Conservation (phyloP, 2,329 filamentous ascomycete species). For the Byssothecium circinans region DNA sequence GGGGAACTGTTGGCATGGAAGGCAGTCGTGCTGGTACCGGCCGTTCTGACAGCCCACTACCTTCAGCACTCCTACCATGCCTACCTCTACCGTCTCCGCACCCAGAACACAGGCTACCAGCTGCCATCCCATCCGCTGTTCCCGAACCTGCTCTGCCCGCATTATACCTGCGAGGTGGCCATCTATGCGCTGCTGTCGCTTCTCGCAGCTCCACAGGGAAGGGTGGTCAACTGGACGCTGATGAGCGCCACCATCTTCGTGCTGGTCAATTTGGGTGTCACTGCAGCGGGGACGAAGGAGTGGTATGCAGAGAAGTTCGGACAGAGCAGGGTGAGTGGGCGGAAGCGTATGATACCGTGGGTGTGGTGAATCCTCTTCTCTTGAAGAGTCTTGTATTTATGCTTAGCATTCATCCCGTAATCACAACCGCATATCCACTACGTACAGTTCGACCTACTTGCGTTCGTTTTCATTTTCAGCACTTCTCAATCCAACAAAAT, state of each 20-base stretch:
- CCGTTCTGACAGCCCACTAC: conserved; percentile 70
- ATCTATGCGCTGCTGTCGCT: conserved; percentile 81
- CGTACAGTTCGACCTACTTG: too few relatives aligned
- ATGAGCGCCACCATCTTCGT: conserved; percentile 73
- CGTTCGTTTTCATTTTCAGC: too few relatives aligned
- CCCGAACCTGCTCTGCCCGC: conserved; percentile 73
- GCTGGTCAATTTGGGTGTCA: conserved; percentile 75
- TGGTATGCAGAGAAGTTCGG: conserved; percentile 50
- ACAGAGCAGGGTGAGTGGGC: conserved; percentile 28
- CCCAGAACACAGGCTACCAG: conserved; percentile 66
- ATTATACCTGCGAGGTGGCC: conserved; percentile 86
- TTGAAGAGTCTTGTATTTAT: background rate
- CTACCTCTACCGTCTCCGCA: conserved; percentile 49
- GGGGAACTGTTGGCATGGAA: conserved; percentile 46
- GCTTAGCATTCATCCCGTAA: too few relatives aligned
- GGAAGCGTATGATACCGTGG: conserved; percentile 36
- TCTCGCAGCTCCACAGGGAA: conserved; percentile 68
- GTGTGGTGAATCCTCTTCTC: conserved; percentile 27
- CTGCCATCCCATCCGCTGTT: conserved; percentile 76
- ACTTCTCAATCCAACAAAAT: too few relatives aligned
- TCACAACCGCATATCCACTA: background rate
- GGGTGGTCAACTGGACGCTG: conserved; percentile 71
- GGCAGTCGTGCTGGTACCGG: conserved; percentile 57
- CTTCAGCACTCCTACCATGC: conserved; percentile 67
- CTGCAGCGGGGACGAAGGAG: conserved; percentile 72